These are phyloP conservation scores for Aspergillus mulundensis DNA, from an alignment of 495 filamentous ascomycete genomes.

Conservation along the genomic window DNA sequence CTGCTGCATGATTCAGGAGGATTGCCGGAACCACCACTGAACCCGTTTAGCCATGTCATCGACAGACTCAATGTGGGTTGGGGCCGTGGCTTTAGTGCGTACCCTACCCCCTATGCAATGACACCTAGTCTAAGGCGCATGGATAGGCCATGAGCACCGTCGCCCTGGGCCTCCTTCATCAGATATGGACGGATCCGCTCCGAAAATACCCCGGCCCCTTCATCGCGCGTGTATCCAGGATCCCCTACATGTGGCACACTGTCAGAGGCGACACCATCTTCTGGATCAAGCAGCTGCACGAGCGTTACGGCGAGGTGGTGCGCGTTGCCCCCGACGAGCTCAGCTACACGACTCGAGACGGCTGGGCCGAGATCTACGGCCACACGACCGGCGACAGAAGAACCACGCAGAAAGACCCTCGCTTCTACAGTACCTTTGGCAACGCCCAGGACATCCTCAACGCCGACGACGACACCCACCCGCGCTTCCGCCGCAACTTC, in stretches of 20 bases:
- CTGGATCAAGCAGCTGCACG: neutral
- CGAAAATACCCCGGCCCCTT: neutral
- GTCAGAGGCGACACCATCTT: neutral
- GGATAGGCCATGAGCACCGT: no score
- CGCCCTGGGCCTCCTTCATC: no score
- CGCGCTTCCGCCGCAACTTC: neutral
- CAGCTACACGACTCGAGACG: neutral
- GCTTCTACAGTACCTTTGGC: neutral
- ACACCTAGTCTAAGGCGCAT: no score
- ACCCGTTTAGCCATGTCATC: no score
- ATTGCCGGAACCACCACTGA: no score
- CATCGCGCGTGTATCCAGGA: neutral
- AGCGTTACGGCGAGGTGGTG: neutral
- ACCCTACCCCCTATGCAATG: no score
- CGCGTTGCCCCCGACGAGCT: slow-evolving; percentile 1
- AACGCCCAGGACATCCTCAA: neutral
- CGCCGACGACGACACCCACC: neutral
- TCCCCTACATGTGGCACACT: neutral
- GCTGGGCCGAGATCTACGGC: slow-evolving; percentile 4
- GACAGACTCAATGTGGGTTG: no score
- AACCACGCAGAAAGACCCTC: neutral
- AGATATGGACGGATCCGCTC: slow-evolving; percentile 1
- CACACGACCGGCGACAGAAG: neutral
- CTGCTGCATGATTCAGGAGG: no score
- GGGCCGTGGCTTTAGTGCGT: no score